Base-by-base conservation (phyloP, 805 yeast species). In the Metschnikowia continentalis region DNA sequence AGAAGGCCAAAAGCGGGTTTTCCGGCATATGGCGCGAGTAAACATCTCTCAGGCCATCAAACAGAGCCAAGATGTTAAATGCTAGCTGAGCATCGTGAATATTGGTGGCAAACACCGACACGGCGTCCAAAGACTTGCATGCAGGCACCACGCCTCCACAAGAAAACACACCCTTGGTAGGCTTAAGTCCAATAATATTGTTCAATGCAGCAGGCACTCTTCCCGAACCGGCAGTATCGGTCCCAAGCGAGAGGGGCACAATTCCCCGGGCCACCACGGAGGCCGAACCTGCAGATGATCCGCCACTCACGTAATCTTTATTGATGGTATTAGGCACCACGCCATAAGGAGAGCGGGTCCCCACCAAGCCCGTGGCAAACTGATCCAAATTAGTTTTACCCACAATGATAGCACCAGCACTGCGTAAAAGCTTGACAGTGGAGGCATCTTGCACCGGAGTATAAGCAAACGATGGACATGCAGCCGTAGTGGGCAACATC, bases 201-300 rank as follows among this genome's bases (percentile, higher is more conserved):
- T 92, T 92, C 57, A 92, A 76, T 32, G 90, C 92, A 23, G 98
- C 98, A 26, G 99, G 99, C 32, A 92, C 99, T 63, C 99, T 81
- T 39, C 97, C 97, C 5, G 96, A 89, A 20, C 99, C 99, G 8
- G 99, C 99, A 35, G 99, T 92, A 66, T 92, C 99, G 5, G 98
- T 94, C 35, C 97, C 97, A 59, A 92, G 75, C 1, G 97, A 79
- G 45, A 92, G 62, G 33, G 98, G 97, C 15, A 89, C 97, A 44
- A 84, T 75, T 52, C 98, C 98, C 58, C 90, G 79, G 19, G 90
- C 92, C 17, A 90, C 97, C 20, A 85, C 91, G 13, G 85, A 83
- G 5, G 96, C 95, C n/a, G 96, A 89, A 11, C 99, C 99, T 0
- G 97, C 90, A 36, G 95, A 86, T 1, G 97, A 90, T 32, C 99